Percentiles rank a stretch among this genome's conserved stretches.
These are phyloP conservation scores for Fraxinus sp. DNA, from an alignment of 305 asterid species.

Conservation along the genomic window DNA sequence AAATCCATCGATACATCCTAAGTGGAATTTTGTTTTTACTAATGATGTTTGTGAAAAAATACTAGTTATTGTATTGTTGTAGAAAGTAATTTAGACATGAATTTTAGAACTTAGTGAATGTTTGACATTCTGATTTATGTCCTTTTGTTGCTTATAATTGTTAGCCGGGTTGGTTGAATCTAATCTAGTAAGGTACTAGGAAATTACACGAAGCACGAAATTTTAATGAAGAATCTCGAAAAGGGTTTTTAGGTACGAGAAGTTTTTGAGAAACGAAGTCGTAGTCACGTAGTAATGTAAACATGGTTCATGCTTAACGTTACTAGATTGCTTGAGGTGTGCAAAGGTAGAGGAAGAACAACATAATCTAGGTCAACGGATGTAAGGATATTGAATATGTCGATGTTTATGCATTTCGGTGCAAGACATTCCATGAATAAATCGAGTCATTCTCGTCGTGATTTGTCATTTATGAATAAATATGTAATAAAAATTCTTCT, in stretches of 20 bases:
- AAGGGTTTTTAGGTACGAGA: background rate
- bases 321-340: background rate
- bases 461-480: background rate
- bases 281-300: background rate
- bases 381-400: background rate
- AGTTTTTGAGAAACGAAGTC: background rate
- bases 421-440: background rate
- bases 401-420: background rate
- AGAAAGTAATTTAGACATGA: constrained; percentile 21
- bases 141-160: constrained; percentile 37
- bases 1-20: constrained; percentile 56
- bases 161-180: constrained; percentile 33
- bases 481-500: background rate
- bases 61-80: constrained; percentile 19
- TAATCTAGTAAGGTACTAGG: background rate
- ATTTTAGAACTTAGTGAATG: constrained; percentile 28
- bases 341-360: background rate
- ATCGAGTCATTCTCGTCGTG: background rate
- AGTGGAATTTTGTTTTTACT: constrained; percentile 36
- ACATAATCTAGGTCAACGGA: background rate
- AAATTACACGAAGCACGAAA: background rate
- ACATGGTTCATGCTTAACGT: background rate
- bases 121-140: constrained; percentile 42
- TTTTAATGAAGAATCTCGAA: background rate
- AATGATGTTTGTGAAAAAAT: constrained; percentile 17